phyloP scores from a whole-genome alignment of 1,284 basidiomycete genomes.

The Rhodotorula sp. region DNA sequence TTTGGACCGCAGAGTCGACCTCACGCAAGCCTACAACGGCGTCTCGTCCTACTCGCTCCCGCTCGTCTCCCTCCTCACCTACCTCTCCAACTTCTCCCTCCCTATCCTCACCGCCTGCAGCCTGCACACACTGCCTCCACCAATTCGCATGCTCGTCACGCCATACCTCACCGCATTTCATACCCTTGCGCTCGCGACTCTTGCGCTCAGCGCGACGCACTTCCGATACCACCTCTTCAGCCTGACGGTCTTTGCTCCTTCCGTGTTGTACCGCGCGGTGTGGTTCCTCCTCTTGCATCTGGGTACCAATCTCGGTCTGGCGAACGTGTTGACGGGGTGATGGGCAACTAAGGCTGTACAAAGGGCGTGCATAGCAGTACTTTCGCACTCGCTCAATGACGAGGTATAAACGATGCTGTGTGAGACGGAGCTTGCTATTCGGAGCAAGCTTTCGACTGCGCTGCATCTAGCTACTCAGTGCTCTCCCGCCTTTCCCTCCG shows the following conservation, averaged over 20 bases:
- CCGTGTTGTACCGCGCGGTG: slow-evolving; percentile 27
- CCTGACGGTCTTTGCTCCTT: slow-evolving; percentile 43
- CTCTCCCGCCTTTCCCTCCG: slow-evolving; percentile 37
- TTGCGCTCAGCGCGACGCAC: slow-evolving; percentile 26
- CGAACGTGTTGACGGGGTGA: slow-evolving; percentile 3
- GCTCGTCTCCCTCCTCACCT: slow-evolving; percentile 40
- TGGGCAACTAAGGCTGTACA: too few relatives aligned
- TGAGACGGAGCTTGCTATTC: too few relatives aligned
- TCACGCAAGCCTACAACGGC: slow-evolving; percentile 43
- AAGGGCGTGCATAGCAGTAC: too few relatives aligned
- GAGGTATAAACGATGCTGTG: too few relatives aligned
- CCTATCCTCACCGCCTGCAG: slow-evolving; percentile 29
- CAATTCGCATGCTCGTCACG: not conserved
- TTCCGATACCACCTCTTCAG: slow-evolving; percentile 42
- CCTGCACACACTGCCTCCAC: not conserved
- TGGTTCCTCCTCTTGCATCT: slow-evolving; percentile 34
- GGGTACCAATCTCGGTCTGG: slow-evolving; percentile 12
- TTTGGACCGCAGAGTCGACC: slow-evolving; percentile 31
- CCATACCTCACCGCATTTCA: slow-evolving; percentile 18
- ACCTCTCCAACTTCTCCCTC: slow-evolving; percentile 42
- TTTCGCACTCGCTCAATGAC: too few relatives aligned
- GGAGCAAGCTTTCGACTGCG: too few relatives aligned
- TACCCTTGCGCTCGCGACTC: slow-evolving; percentile 19
- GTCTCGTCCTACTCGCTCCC: slow-evolving; percentile 31
- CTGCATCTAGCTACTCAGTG: not conserved